phyloP scores from a whole-genome alignment of 306 rosid species.

The Sicyos baderoa region DNA sequence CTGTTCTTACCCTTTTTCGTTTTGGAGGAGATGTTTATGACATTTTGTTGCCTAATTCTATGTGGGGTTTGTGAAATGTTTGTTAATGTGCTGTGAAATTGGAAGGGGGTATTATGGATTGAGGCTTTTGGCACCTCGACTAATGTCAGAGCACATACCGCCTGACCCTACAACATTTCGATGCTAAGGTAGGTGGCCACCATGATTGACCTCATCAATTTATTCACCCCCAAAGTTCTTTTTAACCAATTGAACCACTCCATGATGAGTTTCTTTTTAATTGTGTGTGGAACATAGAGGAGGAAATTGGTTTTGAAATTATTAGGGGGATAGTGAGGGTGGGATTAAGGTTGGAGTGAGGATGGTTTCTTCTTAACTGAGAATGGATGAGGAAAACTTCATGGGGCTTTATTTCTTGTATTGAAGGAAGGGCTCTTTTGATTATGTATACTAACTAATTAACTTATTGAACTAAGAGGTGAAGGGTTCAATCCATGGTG shows the following conservation, averaged over 20 bases:
- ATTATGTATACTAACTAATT: background rate
- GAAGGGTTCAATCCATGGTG: too few relatives aligned
- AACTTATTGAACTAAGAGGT: too few relatives aligned
- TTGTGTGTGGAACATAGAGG: too few relatives aligned
- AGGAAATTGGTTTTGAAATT: background rate
- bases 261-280: too few relatives aligned
- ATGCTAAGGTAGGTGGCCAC: too few relatives aligned
- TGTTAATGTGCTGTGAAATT: background rate
- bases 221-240: too few relatives aligned
- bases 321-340: too few relatives aligned
- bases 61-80: background rate
- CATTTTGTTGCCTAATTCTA: background rate
- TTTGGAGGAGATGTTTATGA: background rate
- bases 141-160: too few relatives aligned
- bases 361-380: background rate
- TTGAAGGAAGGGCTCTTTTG: background rate
- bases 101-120: background rate
- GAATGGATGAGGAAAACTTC: conserved; percentile 5
- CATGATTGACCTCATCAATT: too few relatives aligned
- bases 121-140: too few relatives aligned
- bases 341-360: background rate
- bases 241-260: too few relatives aligned
- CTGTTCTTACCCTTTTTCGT: background rate
- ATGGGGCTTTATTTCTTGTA: background rate
- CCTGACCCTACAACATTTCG: too few relatives aligned